These are phyloP conservation scores for Brasilioporus rufonigricans DNA, from an alignment of 768 basidiomycete species.

Conservation along the genomic window DNA sequence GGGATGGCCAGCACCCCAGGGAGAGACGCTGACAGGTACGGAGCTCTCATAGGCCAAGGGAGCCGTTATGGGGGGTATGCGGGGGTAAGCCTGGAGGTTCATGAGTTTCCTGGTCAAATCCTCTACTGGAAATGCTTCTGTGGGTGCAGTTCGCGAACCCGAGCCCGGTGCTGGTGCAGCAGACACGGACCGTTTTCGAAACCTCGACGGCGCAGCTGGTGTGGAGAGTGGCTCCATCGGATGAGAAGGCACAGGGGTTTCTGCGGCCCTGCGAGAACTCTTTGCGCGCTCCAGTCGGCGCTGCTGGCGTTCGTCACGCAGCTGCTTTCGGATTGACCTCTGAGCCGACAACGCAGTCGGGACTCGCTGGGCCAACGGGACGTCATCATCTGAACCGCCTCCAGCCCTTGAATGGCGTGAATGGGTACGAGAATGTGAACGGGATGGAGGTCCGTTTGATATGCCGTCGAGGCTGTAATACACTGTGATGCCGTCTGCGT, in stretches of 20 bases:
- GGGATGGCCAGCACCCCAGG: conserved; percentile 9
- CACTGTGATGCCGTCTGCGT: conserved; percentile 40
- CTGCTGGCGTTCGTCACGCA: conserved; percentile 64
- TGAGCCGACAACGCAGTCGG: conserved; percentile 84
- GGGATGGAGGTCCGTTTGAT: conserved; percentile 24
- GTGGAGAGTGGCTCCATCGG: conserved; percentile 14
- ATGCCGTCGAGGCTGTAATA: conserved; percentile 44
- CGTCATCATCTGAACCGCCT: conserved; percentile 64
- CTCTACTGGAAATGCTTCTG: conserved; percentile 47
- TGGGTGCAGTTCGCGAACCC: conserved; percentile 33
- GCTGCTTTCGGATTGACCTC: conserved; percentile 70
- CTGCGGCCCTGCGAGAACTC: conserved; percentile 20
- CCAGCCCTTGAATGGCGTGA: conserved; percentile 22
- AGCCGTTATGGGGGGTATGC: conserved; percentile 10
- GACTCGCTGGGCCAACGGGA: conserved; percentile 80
- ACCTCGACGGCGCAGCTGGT: conserved; percentile 38
- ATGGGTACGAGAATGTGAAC: conserved; percentile 20
- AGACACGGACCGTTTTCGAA: conserved; percentile 34
- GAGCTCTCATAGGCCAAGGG: conserved; percentile 12
- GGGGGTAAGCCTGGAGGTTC: conserved; percentile 41
- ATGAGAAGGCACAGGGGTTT: conserved; percentile 15
- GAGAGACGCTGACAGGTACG: conserved; percentile 5
- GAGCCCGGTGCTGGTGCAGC: conserved; percentile 20
- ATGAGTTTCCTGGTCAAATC: conserved; percentile 60
- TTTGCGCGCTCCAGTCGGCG: conserved; percentile 49